Conservation (phyloP, 306 rosid genomes). For the Elaeagnus macrophylla region DNA sequence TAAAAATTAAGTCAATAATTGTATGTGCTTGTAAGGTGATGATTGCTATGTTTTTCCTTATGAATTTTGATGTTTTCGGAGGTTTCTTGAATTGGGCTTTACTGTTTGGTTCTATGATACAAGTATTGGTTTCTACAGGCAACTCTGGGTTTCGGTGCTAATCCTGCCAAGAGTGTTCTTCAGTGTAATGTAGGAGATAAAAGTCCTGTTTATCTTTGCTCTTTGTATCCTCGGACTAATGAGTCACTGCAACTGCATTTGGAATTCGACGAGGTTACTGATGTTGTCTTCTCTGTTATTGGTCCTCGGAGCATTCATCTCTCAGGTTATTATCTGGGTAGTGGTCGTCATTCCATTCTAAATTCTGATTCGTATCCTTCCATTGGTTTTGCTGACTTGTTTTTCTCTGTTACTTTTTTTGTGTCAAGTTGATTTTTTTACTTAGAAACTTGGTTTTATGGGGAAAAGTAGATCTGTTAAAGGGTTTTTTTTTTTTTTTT, state of each 20-base stretch:
- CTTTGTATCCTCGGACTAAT: constrained; percentile 50
- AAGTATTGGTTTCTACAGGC: constrained; percentile 32
- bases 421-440: background rate
- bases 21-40: background rate
- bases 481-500: too few relatives aligned
- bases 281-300: constrained; percentile 74
- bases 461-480: too few relatives aligned
- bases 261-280: constrained; percentile 69
- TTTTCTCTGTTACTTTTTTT: background rate
- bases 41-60: constrained; percentile 4
- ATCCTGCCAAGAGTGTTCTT: constrained; percentile 49
- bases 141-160: constrained; percentile 58
- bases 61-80: background rate
- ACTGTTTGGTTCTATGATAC: constrained; percentile 3
- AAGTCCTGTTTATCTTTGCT: constrained; percentile 73
- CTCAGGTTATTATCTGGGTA: constrained; percentile 54
- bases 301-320: constrained; percentile 83
- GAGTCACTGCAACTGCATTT: constrained; percentile 74
- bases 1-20: too few relatives aligned
- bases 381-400: constrained; percentile 1
- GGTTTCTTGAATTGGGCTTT: background rate
- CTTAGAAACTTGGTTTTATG: too few relatives aligned
- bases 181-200: constrained; percentile 82
- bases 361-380: constrained; percentile 62
- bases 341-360: constrained; percentile 8